phyloP scores from a whole-genome alignment of 371 early-diverging fungal species.

The Mucor velutinosus region DNA sequence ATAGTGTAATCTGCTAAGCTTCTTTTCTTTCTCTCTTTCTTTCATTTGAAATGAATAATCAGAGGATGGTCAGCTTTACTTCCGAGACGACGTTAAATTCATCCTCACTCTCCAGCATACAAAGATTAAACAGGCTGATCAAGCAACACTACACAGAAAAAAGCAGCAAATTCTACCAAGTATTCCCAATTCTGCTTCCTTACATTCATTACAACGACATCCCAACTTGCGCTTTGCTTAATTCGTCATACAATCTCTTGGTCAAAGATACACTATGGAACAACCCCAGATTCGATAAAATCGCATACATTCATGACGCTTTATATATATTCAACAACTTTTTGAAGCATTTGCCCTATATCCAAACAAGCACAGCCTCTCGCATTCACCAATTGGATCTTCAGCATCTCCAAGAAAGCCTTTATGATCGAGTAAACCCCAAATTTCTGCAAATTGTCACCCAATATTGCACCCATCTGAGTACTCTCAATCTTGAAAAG shows the following conservation, averaged over 20 bases:
- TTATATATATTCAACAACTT: constrained; percentile 33
- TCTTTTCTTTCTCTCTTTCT: background rate
- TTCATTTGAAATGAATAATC: background rate
- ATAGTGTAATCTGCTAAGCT: background rate
- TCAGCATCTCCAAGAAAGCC: constrained; percentile 25
- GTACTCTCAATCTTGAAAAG: constrained; percentile 20
- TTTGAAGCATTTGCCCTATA: constrained; percentile 20
- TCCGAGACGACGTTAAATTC: background rate
- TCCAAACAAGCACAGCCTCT: background rate
- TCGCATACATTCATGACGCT: constrained; percentile 18
- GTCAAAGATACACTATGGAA: background rate
- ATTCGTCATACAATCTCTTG: background rate
- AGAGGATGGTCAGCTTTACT: background rate
- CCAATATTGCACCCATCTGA: constrained; percentile 15
- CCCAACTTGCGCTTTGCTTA: background rate
- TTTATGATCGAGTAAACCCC: constrained; percentile 34
- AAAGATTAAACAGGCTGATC: background rate
- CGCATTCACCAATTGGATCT: constrained; percentile 25
- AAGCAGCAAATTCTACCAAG: background rate
- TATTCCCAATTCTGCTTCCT: background rate
- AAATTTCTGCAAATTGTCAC: constrained; percentile 28
- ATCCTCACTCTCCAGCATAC: background rate
- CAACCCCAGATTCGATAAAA: constrained; percentile 8
- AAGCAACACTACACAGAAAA: background rate
- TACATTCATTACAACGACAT: constrained; percentile 2